Conservation (phyloP, 345 rosid genomes). For the Excoecaria cochinchinensis region DNA sequence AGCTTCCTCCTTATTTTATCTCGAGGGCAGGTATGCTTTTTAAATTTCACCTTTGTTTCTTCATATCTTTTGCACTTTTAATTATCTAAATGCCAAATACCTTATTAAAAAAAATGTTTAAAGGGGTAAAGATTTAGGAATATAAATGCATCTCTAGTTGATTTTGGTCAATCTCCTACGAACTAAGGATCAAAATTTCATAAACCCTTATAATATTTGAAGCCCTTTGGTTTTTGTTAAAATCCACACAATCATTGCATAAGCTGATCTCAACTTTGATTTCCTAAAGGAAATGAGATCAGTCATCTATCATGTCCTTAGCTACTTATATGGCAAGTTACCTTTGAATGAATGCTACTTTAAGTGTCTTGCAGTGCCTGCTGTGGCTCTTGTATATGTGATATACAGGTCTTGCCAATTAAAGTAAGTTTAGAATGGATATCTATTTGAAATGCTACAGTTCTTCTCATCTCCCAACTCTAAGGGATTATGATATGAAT, state of each 20-base stretch:
- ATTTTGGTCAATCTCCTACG: neutral
- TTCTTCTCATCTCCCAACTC: neutral
- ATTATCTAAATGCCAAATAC: too few relatives aligned
- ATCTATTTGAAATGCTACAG: neutral
- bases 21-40: conserved; percentile 76
- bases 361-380: neutral
- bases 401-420: neutral
- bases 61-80: neutral
- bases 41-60: neutral
- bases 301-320: neutral
- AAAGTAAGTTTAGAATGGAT: neutral
- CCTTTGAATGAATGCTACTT: neutral
- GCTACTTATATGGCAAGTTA: neutral
- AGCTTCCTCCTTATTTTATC: conserved; percentile 99
- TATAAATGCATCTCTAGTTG: neutral
- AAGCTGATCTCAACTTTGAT: neutral
- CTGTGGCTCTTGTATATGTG: neutral
- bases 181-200: neutral
- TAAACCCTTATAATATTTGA: neutral
- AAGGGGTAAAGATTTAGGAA: neutral
- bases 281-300: neutral
- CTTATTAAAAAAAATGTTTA: too few relatives aligned
- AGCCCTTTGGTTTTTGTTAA: neutral
- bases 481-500: too few relatives aligned
- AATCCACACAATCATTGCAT: neutral